These are phyloP conservation scores for Lasiodiplodia citricola DNA, from an alignment of 2,329 filamentous ascomycete genomes.

Conservation along the genomic window DNA sequence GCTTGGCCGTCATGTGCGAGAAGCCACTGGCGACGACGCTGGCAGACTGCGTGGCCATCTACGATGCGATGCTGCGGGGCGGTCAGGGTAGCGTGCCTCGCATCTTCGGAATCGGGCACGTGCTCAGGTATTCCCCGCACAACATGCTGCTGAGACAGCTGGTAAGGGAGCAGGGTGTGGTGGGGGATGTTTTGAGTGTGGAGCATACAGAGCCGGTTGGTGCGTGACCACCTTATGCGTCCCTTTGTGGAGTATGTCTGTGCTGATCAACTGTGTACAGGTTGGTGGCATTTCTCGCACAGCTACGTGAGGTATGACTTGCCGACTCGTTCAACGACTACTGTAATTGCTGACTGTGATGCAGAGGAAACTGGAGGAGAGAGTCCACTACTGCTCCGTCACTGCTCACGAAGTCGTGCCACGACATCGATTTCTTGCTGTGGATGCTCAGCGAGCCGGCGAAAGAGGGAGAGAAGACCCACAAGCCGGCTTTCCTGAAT, in stretches of 20 bases:
- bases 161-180: constrained; percentile 72
- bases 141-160: constrained; percentile 84
- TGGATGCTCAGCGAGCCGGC: constrained; percentile 69
- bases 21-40: constrained; percentile 88
- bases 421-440: constrained; percentile 90
- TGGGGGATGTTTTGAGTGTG: constrained; percentile 84
- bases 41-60: constrained; percentile 78
- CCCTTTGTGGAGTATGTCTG: not conserved
- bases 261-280: constrained; percentile 48
- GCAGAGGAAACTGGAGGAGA: constrained; percentile 87
- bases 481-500: constrained; percentile 76
- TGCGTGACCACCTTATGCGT: constrained; percentile 54
- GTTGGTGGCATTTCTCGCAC: constrained; percentile 88
- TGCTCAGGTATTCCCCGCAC: constrained; percentile 90
- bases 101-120: constrained; percentile 91
- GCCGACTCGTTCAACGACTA: not conserved
- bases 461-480: constrained; percentile 40
- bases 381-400: constrained; percentile 78
- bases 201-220: constrained; percentile 95
- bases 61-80: constrained; percentile 56
- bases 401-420: constrained; percentile 91
- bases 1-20: constrained; percentile 89
- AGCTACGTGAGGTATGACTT: constrained; percentile 72
- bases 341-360: not conserved
- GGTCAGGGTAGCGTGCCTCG: constrained; percentile 34